Evolutionary conservation across 2,329 filamentous ascomycete species (phyloP), one percentile per base, ranked within the genome.

Genomic region (Didymella glomerata): DNA sequence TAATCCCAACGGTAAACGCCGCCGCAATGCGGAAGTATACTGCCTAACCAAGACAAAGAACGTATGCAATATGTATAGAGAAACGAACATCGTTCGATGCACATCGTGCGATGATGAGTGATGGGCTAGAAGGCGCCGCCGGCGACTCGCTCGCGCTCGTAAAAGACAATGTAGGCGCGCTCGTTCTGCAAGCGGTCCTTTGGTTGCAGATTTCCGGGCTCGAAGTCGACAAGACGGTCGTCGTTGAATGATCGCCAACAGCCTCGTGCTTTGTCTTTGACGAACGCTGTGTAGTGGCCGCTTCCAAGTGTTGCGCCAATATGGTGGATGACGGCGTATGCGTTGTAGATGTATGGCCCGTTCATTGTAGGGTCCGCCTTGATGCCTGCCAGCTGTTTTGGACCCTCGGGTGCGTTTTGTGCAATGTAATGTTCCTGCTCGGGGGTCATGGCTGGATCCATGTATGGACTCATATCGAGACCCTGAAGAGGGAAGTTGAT

Each of bases 291-390:
- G 75, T 97, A 97, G 77, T 97, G 93, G 0, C 93, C 93, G 49
- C 85, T 86, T 36, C 86, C 85, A 51, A 90, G 81, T 1, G 83
- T 87, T 1, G 80, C 79, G 22, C 93, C 93, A 4, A 86, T 78
- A 75, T 97, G 93, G 62, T 90, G 84, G 53, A 96, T 86, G 7
- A 97, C 90, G 2, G 89, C 94, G 73, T 96, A 97, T 51, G 91
- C 89, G 71, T 96, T 90, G 76, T 97, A 99, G 5, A 82, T 80
- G 71, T 90, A 92, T 0, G 90, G 89, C 0, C 79, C 78, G 14
- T 77, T 80, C 77, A 82, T 82, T 1, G 74, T 73, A 1, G 74
- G 70, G 48, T 81, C 80, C 1, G 72, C 64, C 42, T 79, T 79
- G 25, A 79, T 62, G 7, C 66, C 65, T 1, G 75, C 69, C 9